A percentile compares a stretch with the other conserved stretches of the same genome.
Evolutionary conservation across 2,329 filamentous ascomycete species (phyloP).

Genomic region (Erysiphe pulchra): DNA sequence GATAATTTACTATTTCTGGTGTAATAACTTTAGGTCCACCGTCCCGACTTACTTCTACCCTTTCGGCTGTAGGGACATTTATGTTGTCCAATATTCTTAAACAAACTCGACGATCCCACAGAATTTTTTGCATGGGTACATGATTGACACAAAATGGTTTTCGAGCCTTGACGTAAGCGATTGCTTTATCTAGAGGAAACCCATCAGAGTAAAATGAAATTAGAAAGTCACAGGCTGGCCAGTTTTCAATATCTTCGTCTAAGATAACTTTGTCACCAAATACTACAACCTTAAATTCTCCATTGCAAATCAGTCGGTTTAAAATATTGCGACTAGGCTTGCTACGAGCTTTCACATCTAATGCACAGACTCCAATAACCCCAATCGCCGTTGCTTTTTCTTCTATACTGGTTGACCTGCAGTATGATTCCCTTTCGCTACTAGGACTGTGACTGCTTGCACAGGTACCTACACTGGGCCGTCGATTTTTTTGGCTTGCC

Average conservation of each 20-base stretch:
- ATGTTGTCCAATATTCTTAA: slow-evolving; percentile 71
- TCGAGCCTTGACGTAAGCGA: slow-evolving; percentile 75
- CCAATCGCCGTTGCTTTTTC: slow-evolving; percentile 36
- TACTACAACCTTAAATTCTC: slow-evolving; percentile 87
- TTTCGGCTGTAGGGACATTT: slow-evolving; percentile 64
- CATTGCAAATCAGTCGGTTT: slow-evolving; percentile 68
- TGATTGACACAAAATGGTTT: slow-evolving; percentile 97
- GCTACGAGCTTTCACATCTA: slow-evolving; percentile 87
- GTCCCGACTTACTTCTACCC: slow-evolving; percentile 79
- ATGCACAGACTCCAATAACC: slow-evolving; percentile 75
- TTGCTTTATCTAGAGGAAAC: slow-evolving; percentile 89
- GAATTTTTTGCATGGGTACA: slow-evolving; percentile 82
- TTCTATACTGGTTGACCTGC: slow-evolving; percentile 21
- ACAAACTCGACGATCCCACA: slow-evolving; percentile 88
- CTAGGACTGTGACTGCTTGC: slow-evolving; percentile 60
- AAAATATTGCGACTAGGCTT: slow-evolving; percentile 93
- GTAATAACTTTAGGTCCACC: slow-evolving; percentile 63
- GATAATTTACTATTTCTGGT: slow-evolving; percentile 51
- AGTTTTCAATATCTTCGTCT: slow-evolving; percentile 88
- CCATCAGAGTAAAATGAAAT: slow-evolving; percentile 98
- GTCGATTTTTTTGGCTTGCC: slow-evolving; percentile 42
- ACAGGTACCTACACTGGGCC: slow-evolving; percentile 61
- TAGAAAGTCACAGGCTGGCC: slow-evolving; percentile 77
- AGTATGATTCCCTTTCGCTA: slow-evolving; percentile 33
- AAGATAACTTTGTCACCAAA: slow-evolving; percentile 98